Base-by-base conservation (phyloP, 176 grass and related monocot species). In the Triticum timopheevii region DNA sequence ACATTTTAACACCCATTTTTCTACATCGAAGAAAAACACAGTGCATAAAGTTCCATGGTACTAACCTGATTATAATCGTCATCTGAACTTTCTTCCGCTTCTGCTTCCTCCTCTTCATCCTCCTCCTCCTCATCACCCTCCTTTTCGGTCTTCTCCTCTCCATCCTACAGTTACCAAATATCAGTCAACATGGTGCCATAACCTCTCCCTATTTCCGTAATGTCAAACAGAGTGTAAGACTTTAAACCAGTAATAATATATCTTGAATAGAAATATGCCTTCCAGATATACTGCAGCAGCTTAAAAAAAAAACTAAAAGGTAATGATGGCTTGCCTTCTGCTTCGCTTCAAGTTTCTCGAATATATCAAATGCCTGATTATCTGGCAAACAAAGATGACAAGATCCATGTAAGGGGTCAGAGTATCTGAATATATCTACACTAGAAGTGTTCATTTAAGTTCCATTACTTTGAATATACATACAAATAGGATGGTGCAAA, bases 281-380 rank as follows among this genome's bases (percentile, higher is more conserved):
- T 65, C 27, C 20, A 54, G 42, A 63, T 30, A 1, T 35, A 78
- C 17, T 58, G 13, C 56, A 61, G 58, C 7, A 79, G 79, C 54
- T 39, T 86, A n/a, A n/a, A 8, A 65, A 73, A 79, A 47, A 2
- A 12, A 45, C 64, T 1, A 66, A 11, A 22, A 80, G 39, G 38
- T 38, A 24, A 11, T 61, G 40, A 64, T 30, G 69, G 2, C 76
- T 80, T 91, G 47, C 89, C 85, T 87, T 87, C 7, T 87, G 68
- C 10, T 58, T 67, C 22, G 79, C 52, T 90, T 90, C 89, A 58
- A 90, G 84, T 74, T 90, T 91, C 68, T 87, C 89, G 19, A 87
- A 87, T 28, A 24, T 11, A 62, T 91, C 81, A 80, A 91, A 84
- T 40, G 66, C 39, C 52, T 80, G 27, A 4, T 67, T 75, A 80